phyloP scores from a whole-genome alignment of 495 filamentous ascomycete genomes.

The Aspergillus biplanus region DNA sequence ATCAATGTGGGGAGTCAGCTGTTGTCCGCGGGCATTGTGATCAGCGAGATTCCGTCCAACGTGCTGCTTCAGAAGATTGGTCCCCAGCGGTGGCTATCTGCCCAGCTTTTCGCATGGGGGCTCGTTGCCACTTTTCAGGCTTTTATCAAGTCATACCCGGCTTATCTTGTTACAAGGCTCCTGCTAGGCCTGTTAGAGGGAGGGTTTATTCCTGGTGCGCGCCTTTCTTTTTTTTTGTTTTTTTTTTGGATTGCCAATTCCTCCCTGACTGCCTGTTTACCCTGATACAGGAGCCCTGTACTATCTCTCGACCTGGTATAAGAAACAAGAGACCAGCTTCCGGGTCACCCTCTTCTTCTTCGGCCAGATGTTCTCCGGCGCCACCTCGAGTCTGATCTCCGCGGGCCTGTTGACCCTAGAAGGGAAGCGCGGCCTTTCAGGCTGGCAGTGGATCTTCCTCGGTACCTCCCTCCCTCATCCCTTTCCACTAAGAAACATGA shows the following conservation, averaged over 20 bases:
- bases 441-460: slow-evolving; percentile 68
- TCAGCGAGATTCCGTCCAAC: slow-evolving; percentile 62
- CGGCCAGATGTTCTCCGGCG: slow-evolving; percentile 55
- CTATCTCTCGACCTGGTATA: slow-evolving; percentile 64
- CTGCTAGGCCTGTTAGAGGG: slow-evolving; percentile 61
- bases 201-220: slow-evolving; percentile 61
- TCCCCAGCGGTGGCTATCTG: slow-evolving; percentile 56
- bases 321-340: slow-evolving; percentile 56
- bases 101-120: slow-evolving; percentile 61
- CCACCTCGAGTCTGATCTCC: slow-evolving; percentile 55
- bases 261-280: too few relatives aligned
- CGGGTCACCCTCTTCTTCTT: slow-evolving; percentile 60
- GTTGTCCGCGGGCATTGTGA: slow-evolving; percentile 58
- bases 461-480: slow-evolving; percentile 32
- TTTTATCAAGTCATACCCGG: slow-evolving; percentile 54
- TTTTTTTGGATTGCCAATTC: too few relatives aligned
- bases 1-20: slow-evolving; percentile 62
- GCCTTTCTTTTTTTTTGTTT: too few relatives aligned
- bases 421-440: slow-evolving; percentile 50
- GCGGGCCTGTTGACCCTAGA: slow-evolving; percentile 54
- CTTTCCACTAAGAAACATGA: too few relatives aligned
- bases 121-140: slow-evolving; percentile 61
- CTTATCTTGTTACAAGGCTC: slow-evolving; percentile 55
- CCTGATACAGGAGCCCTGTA: slow-evolving; percentile 53
- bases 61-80: slow-evolving; percentile 58